phyloP scores from a whole-genome alignment of 2,329 filamentous ascomycete genomes.

The Aureobasidium sp. region DNA sequence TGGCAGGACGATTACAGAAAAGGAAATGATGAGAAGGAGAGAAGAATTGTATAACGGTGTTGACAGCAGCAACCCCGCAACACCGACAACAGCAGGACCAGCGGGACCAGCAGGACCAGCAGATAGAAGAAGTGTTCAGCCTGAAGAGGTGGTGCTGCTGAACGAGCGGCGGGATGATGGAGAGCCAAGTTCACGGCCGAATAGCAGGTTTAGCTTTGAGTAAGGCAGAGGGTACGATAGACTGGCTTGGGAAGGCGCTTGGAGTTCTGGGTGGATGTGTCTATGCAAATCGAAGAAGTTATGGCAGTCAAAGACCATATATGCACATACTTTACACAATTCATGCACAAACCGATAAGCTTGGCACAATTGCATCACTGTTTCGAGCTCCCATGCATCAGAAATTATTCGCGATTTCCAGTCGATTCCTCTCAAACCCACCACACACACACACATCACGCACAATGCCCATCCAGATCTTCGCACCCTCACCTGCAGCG shows the following conservation, averaged over 20 bases:
- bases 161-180: not conserved
- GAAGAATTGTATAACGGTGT: conserved; percentile 39
- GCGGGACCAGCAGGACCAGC: not conserved
- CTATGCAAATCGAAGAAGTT: not conserved
- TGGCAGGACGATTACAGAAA: conserved; percentile 38
- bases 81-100: not conserved
- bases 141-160: not conserved
- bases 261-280: not conserved
- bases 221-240: not conserved
- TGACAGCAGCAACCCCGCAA: conserved; percentile 19
- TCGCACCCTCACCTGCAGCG: conserved; percentile 40
- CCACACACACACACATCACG: not conserved
- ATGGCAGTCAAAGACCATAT: not conserved
- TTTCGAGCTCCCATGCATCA: not conserved
- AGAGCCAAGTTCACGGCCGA: not conserved
- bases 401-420: not conserved
- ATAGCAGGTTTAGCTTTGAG: conserved; percentile 11
- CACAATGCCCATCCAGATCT: conserved; percentile 51
- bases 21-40: conserved; percentile 38
- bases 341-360: not conserved
- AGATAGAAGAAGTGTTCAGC: not conserved
- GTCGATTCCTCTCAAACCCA: not conserved
- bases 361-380: conserved; percentile 5
- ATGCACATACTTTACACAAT: not conserved
- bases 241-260: not conserved